Evolutionary conservation across 306 rosid species (phyloP), one percentile per base, ranked within the genome.

Genomic region (Quercus glauca): DNA sequence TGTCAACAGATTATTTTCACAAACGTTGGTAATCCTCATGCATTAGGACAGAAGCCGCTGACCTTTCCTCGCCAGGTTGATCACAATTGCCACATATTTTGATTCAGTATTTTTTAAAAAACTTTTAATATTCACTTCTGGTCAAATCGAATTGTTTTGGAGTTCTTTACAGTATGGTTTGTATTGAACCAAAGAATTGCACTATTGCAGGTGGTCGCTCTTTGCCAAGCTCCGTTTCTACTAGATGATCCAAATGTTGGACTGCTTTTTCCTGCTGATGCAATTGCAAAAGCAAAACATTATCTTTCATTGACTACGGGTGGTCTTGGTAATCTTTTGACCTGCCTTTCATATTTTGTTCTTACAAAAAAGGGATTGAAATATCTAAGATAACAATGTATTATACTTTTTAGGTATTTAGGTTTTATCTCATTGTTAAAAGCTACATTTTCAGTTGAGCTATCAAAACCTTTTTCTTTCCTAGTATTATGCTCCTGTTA

Each of bases 11-110:
- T 96, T 80, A 89, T 96, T 83, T 96, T 96, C 88, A 96, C 99
- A 37, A 96, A 96, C 86, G 99, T 96, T 53, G 99, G 99, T 82
- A 96, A 96, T 71, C 99, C 99, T 72, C 99, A 96, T 82, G 99
- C 99, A 73, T 83, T 96, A 64, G 99, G 99, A 83, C 99, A 96
- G 90, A 96, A 81, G 92, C 99, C 99, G 10, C 81, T 96, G 89
- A 89, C 88, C 75, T 96, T 96, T 82, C 99, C 99, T 71, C 99
- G 99, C 84, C 99, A 96, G 99, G 99, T 96, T 78, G 49, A 13
- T 63, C 77, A 52, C 58, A n/a, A 12, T 69, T 78, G 45, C 63
- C 71, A 37, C 49, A 75, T 78, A 82, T 76, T 70, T 77, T n/a
- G 83, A 79, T 61, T 74, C 55, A 21, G 6, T 26, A 49, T 51